Evolutionary conservation across 768 basidiomycete species (phyloP).

Genomic region (Leccinum boreale): DNA sequence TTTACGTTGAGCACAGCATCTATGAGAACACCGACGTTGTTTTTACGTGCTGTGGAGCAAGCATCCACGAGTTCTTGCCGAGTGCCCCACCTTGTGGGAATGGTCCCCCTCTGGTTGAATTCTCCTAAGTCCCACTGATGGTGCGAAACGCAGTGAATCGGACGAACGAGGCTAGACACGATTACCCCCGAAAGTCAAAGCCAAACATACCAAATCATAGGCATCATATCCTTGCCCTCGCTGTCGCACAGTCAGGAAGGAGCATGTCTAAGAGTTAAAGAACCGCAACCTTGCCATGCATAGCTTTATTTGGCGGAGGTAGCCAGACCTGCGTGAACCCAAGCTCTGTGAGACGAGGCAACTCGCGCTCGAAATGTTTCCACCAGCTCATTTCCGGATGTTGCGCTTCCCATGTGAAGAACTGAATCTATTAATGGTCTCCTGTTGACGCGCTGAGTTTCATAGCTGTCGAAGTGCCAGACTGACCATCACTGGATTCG

Average conservation of each 20-base stretch:
- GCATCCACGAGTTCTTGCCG: constrained; percentile 74
- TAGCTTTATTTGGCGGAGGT: constrained; percentile 81
- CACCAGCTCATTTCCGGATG: constrained; percentile 71
- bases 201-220: constrained; percentile 68
- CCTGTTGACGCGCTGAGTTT: background rate
- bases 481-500: constrained; percentile 70
- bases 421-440: constrained; percentile 56
- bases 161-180: background rate
- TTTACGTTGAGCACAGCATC: constrained; percentile 88
- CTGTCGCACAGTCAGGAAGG: constrained; percentile 34
- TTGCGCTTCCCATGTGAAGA: constrained; percentile 77
- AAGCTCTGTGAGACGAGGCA: constrained; percentile 58
- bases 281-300: constrained; percentile 42
- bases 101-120: constrained; percentile 70
- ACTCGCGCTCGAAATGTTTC: constrained; percentile 65
- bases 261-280: background rate
- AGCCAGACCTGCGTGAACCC: constrained; percentile 84
- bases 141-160: background rate
- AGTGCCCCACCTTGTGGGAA: constrained; percentile 83
- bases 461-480: background rate
- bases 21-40: constrained; percentile 72
- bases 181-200: background rate
- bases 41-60: constrained; percentile 60
- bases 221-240: constrained; percentile 79
- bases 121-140: constrained; percentile 84